Evolutionary conservation across 2,329 filamentous ascomycete genomes (phyloP).

Genomic region (Clonostachys solani): DNA sequence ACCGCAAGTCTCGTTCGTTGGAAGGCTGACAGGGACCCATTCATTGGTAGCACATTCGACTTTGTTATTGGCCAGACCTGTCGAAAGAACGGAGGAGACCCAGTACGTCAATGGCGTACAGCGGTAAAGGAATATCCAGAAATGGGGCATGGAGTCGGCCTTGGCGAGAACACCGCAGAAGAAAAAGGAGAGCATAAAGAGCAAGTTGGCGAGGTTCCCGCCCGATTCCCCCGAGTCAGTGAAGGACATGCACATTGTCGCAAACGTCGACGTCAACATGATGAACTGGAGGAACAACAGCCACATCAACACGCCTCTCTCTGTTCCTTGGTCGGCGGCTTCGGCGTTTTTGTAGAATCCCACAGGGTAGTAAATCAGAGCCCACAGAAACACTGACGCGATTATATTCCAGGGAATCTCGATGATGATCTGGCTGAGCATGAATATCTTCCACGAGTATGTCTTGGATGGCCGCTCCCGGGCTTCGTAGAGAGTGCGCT

Average conservation of each 20-base stretch:
- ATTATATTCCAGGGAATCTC: slow-evolving; percentile 65
- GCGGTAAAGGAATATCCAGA: slow-evolving; percentile 77
- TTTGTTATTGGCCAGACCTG: slow-evolving; percentile 55
- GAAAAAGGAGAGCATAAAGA: slow-evolving; percentile 56
- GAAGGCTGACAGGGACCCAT: slow-evolving; percentile 56
- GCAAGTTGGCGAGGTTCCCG: slow-evolving; percentile 61
- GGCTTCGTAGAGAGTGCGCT: slow-evolving; percentile 64
- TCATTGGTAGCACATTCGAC: slow-evolving; percentile 64
- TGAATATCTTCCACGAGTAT: slow-evolving; percentile 63
- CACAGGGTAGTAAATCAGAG: slow-evolving; percentile 68
- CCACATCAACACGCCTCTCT: slow-evolving; percentile 61
- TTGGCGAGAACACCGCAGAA: slow-evolving; percentile 52
- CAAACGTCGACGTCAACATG: slow-evolving; percentile 64
- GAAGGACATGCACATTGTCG: slow-evolving; percentile 59
- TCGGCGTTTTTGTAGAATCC: slow-evolving; percentile 57
- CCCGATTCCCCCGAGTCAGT: slow-evolving; percentile 61
- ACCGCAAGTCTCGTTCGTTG: slow-evolving; percentile 45
- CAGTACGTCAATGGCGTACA: slow-evolving; percentile 73
- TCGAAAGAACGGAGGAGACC: slow-evolving; percentile 60
- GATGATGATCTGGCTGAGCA: slow-evolving; percentile 62
- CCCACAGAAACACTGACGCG: slow-evolving; percentile 59
- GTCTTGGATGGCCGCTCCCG: slow-evolving; percentile 63
- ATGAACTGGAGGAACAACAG: slow-evolving; percentile 60
- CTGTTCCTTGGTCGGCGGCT: slow-evolving; percentile 38
- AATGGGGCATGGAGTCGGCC: slow-evolving; percentile 58